A percentile compares a stretch with the other conserved stretches of the same genome.
These are phyloP conservation scores for Isabelozyma pseudorhagii DNA, from an alignment of 805 yeast genomes.

Conservation along the genomic window DNA sequence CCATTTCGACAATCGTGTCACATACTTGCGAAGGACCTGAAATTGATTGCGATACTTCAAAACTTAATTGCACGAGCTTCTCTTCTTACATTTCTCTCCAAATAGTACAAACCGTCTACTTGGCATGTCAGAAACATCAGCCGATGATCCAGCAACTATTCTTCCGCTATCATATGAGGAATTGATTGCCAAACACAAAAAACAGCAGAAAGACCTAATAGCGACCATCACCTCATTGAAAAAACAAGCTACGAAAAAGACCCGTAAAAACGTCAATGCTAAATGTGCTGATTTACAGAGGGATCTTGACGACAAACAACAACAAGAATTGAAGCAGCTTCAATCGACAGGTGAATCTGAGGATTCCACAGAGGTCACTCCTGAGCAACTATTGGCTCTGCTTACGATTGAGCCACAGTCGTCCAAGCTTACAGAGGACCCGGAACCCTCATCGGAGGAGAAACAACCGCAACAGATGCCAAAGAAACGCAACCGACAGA, in stretches of 20 bases:
- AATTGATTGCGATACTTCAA: not conserved
- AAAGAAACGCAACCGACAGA: conserved; percentile 71
- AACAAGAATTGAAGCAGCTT: conserved; percentile 41
- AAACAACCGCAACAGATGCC: not conserved
- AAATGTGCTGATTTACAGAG: conserved; percentile 60
- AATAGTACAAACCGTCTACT: too few relatives aligned
- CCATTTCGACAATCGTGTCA: not conserved
- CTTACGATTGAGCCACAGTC: conserved; percentile 14
- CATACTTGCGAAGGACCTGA: not conserved
- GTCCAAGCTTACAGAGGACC: conserved; percentile 16
- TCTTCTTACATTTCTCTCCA: too few relatives aligned
- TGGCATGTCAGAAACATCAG: not conserved
- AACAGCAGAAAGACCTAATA: conserved; percentile 63
- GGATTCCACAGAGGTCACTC: conserved; percentile 46
- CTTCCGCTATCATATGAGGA: not conserved
- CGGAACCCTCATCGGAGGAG: not conserved
- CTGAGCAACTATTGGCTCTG: conserved; percentile 65
- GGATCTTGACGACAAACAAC: conserved; percentile 53
- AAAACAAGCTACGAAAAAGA: conserved; percentile 80
- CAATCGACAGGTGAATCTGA: not conserved
- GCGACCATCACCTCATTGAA: conserved; percentile 72
- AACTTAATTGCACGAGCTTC: too few relatives aligned
- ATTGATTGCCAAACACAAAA: conserved; percentile 44
- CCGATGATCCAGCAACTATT: not conserved
- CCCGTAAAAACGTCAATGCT: conserved; percentile 60